These are phyloP conservation scores for Epichloe elymi DNA, from an alignment of 2,329 filamentous ascomycete species.

Conservation along the genomic window DNA sequence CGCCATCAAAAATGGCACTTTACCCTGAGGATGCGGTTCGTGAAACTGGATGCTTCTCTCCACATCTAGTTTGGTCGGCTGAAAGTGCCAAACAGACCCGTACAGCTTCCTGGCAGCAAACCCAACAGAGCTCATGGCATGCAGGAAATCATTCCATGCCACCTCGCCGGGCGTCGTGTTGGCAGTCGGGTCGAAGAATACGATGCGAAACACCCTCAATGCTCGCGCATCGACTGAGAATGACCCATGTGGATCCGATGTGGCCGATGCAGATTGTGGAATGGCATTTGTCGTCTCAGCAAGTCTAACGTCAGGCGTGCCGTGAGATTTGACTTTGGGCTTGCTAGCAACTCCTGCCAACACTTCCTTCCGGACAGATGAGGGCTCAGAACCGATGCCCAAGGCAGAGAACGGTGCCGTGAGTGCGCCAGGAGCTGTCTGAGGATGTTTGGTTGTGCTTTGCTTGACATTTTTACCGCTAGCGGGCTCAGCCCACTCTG, in stretches of 20 bases:
- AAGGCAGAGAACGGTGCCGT: constrained; percentile 14
- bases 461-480: constrained; percentile 1
- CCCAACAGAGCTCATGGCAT: constrained; percentile 35
- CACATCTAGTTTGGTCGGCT: constrained; percentile 25
- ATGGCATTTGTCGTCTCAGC: background rate
- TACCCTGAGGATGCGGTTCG: constrained; percentile 42
- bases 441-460: background rate
- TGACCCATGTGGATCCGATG: background rate
- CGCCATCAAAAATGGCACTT: constrained; percentile 34
- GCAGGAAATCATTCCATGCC: constrained; percentile 39
- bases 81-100: constrained; percentile 48
- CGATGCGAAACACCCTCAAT: constrained; percentile 21
- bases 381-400: constrained; percentile 6
- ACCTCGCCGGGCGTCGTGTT: constrained; percentile 33
- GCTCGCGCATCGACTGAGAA: constrained; percentile 18
- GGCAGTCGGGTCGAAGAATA: constrained; percentile 27
- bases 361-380: background rate
- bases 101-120: constrained; percentile 44
- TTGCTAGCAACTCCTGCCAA: constrained; percentile 5
- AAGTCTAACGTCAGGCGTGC: background rate
- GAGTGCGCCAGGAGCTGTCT: background rate
- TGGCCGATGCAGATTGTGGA: background rate
- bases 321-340: constrained; percentile 10
- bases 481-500: constrained; percentile 30
- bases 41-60: constrained; percentile 44